Evolutionary conservation across 2,329 filamentous ascomycete genomes (phyloP).

Genomic region (Golovinomyces cichoracearum): DNA sequence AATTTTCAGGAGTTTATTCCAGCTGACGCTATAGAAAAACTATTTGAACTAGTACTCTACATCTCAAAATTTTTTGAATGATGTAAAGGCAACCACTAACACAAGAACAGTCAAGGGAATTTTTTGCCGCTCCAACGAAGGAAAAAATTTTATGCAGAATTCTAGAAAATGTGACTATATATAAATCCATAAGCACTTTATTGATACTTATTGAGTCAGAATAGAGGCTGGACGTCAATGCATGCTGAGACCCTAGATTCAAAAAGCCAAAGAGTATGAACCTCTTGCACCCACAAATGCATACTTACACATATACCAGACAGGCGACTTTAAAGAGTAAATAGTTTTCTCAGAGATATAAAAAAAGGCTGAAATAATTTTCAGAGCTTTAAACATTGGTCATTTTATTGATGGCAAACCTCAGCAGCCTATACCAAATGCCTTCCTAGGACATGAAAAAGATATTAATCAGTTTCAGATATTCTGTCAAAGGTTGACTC

Average conservation of each 20-base stretch:
- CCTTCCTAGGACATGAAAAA: slow-evolving; percentile 31
- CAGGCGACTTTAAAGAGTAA: slow-evolving; percentile 74
- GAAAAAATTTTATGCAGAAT: slow-evolving; percentile 57
- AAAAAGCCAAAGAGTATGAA: slow-evolving; percentile 43
- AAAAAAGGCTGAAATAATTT: too few relatives aligned
- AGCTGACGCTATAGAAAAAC: slow-evolving; percentile 34
- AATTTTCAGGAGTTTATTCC: slow-evolving; percentile 47
- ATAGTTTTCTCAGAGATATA: too few relatives aligned
- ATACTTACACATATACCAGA: slow-evolving; percentile 19
- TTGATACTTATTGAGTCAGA: slow-evolving; percentile 24
- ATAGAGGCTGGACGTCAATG: slow-evolving; percentile 73
- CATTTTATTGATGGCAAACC: slow-evolving; percentile 41
- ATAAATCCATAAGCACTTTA: not conserved
- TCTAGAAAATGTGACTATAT: slow-evolving; percentile 25
- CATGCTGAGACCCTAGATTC: slow-evolving; percentile 73
- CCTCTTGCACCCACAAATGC: not conserved
- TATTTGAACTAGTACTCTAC: slow-evolving; percentile 42
- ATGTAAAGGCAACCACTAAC: not conserved
- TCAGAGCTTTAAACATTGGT: slow-evolving; percentile 74
- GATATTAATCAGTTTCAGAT: slow-evolving; percentile 40
- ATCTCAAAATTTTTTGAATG: not conserved
- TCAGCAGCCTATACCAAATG: slow-evolving; percentile 49
- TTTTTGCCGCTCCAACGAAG: slow-evolving; percentile 43
- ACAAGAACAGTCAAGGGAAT: slow-evolving; percentile 32
- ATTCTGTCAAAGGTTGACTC: slow-evolving; percentile 47